Conservation (phyloP, 2,329 filamentous ascomycete genomes). For the Magnaporthales sp. region DNA sequence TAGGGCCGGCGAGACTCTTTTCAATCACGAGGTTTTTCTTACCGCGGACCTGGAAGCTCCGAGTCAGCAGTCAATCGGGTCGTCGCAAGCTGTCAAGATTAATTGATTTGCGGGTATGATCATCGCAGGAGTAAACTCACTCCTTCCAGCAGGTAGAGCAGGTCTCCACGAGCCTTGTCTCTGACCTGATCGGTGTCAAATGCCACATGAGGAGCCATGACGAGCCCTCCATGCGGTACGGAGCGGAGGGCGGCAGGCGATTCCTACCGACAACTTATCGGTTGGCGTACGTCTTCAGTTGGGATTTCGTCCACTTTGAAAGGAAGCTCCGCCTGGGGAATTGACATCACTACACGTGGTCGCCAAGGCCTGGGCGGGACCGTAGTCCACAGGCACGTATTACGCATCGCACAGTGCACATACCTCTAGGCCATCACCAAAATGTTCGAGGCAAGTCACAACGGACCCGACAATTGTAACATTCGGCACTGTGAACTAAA, state of each 20-base stretch:
- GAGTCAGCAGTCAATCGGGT: slow-evolving; percentile 12
- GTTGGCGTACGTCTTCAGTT: neutral
- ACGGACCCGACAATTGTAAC: neutral
- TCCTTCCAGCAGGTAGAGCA: slow-evolving; percentile 85
- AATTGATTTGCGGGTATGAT: neutral
- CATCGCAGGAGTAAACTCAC: slow-evolving; percentile 51
- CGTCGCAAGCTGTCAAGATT: neutral
- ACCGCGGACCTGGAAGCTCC: slow-evolving; percentile 66
- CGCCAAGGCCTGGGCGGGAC: neutral
- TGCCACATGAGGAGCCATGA: slow-evolving; percentile 60
- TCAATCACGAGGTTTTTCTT: slow-evolving; percentile 98
- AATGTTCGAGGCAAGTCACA: neutral
- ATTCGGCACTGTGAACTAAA: neutral
- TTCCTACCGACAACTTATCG: neutral
- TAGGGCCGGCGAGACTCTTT: slow-evolving; percentile 76
- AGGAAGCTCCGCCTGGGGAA: neutral
- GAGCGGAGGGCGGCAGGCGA: slow-evolving; percentile 1
- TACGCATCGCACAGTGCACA: neutral
- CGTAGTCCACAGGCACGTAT: neutral
- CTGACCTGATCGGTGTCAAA: slow-evolving; percentile 71
- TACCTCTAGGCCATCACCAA: neutral
- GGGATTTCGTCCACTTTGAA: too few species aligned
- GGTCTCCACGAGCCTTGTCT: slow-evolving; percentile 77
- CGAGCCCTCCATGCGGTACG: slow-evolving; percentile 39
- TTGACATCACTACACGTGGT: neutral